phyloP scores from a whole-genome alignment of 148 eudicot genomes.

The Arbutus unedo region DNA sequence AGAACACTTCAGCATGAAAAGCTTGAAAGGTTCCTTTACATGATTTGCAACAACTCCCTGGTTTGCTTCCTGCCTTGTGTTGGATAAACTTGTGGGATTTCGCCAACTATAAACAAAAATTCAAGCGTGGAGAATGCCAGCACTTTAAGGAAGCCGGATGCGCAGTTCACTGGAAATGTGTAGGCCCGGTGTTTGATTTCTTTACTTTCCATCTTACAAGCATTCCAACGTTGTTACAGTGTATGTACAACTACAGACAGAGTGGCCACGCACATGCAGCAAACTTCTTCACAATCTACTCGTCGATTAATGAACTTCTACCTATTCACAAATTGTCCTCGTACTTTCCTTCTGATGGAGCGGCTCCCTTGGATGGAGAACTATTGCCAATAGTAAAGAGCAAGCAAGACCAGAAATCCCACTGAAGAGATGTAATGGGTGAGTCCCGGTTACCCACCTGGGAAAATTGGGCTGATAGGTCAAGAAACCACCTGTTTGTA shows the following conservation, averaged over 20 bases:
- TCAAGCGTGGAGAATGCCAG: not conserved
- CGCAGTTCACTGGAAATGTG: not conserved
- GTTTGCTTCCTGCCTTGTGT: not conserved
- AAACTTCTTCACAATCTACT: not conserved
- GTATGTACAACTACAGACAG: not conserved
- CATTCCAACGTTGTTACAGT: not conserved
- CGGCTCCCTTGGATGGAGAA: conserved; percentile 60
- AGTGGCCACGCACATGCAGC: not conserved
- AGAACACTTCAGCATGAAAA: not conserved
- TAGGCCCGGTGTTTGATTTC: not conserved
- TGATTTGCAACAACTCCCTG: not conserved
- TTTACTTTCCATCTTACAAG: not conserved
- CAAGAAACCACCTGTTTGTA: conserved; percentile 65
- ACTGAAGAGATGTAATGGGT: conserved; percentile 75
- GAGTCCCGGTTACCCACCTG: conserved; percentile 60
- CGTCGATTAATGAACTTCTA: not conserved
- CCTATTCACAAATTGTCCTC: conserved; percentile 31
- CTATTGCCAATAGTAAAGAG: conserved; percentile 51
- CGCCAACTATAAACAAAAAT: not conserved
- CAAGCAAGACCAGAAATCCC: conserved; percentile 63
- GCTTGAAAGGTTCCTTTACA: not conserved
- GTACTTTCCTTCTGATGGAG: conserved; percentile 23
- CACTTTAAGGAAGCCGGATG: not conserved
- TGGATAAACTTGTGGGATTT: not conserved
- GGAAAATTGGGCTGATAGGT: conserved; percentile 45